A percentile compares a stretch with the other conserved stretches of the same genome.
These are phyloP conservation scores for Henckelia pumila DNA, from an alignment of 257 asterid genomes.

Conservation along the genomic window DNA sequence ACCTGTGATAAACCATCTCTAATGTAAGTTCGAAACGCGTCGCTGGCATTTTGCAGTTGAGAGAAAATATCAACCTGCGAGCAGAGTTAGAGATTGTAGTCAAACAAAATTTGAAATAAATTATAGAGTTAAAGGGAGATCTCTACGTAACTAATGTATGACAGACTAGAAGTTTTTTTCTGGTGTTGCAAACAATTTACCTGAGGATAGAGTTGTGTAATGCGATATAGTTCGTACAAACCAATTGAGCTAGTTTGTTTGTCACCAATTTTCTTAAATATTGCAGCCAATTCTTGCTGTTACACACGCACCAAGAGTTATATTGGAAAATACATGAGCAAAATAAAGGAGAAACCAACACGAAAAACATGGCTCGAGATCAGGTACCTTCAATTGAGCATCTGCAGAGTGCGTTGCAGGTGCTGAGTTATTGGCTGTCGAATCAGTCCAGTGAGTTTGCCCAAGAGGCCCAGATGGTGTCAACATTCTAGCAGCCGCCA, in stretches of 20 bases:
- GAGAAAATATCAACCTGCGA: slow-evolving; percentile 92
- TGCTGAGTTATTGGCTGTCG: slow-evolving; percentile 72
- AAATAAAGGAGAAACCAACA: slow-evolving; percentile 4
- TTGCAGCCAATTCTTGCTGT: slow-evolving; percentile 99
- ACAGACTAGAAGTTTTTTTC: slow-evolving; percentile 4
- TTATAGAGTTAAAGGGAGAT: neutral
- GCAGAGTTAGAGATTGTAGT: slow-evolving; percentile 14
- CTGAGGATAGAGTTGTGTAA: slow-evolving; percentile 95
- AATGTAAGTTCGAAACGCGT: slow-evolving; percentile 90
- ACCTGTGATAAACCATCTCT: slow-evolving; percentile 99
- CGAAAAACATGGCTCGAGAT: neutral
- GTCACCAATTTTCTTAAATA: slow-evolving; percentile 97
- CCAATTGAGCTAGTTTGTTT: slow-evolving; percentile 99
- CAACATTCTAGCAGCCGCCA: slow-evolving; percentile 99
- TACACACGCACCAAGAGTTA: slow-evolving; percentile 23
- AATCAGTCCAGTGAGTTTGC: slow-evolving; percentile 96
- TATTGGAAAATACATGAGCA: neutral
- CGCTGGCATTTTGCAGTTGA: slow-evolving; percentile 98
- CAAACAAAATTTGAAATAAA: neutral
- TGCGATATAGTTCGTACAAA: slow-evolving; percentile 89
- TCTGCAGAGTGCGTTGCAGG: slow-evolving; percentile 87
- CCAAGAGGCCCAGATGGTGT: slow-evolving; percentile 91
- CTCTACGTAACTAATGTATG: slow-evolving; percentile 5
- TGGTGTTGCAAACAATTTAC: slow-evolving; percentile 30
- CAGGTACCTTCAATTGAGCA: slow-evolving; percentile 80